Conservation (phyloP, 106 monocot species). For the Allium sativum region DNA sequence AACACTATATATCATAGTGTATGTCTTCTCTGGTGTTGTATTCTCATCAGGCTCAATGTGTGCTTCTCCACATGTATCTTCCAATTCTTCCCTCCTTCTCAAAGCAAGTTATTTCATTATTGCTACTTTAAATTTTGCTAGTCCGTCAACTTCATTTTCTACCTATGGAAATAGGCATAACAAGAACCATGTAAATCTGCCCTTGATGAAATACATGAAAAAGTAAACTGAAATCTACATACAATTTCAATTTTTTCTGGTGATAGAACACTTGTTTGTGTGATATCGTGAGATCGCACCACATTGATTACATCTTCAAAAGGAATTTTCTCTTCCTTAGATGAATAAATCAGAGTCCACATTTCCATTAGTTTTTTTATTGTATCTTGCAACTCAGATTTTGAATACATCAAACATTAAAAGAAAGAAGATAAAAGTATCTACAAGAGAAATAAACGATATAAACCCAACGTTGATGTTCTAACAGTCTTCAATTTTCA, state of each 20-base stretch:
- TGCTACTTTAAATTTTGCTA: conserved; percentile 60
- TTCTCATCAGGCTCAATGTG: conserved; percentile 82
- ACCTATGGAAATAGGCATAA: conserved; percentile 30
- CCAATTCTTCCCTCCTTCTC: conserved; percentile 64
- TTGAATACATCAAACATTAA: conserved; percentile 1
- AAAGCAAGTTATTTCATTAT: conserved; percentile 89
- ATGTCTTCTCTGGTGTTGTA: conserved; percentile 64
- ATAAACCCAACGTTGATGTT: conserved; percentile 57
- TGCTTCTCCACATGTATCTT: too few species aligned
- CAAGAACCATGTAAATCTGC: too few species aligned
- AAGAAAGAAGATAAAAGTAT: not conserved
- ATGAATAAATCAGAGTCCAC: conserved; percentile 81
- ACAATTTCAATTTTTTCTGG: conserved; percentile 70
- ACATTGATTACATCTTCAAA: conserved; percentile 18
- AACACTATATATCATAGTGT: conserved; percentile 82
- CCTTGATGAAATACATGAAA: not conserved
- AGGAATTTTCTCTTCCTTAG: conserved; percentile 46
- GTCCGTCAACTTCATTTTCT: conserved; percentile 64
- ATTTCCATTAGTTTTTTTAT: conserved; percentile 35
- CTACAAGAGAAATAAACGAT: not conserved
- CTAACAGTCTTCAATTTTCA: conserved; percentile 43
- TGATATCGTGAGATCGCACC: conserved; percentile 22
- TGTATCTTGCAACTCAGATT: conserved; percentile 48
- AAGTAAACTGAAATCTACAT: not conserved
- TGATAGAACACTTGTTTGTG: conserved; percentile 40